phyloP scores from a whole-genome alignment of 345 rosid species.

The Eucalyptus sp. region DNA sequence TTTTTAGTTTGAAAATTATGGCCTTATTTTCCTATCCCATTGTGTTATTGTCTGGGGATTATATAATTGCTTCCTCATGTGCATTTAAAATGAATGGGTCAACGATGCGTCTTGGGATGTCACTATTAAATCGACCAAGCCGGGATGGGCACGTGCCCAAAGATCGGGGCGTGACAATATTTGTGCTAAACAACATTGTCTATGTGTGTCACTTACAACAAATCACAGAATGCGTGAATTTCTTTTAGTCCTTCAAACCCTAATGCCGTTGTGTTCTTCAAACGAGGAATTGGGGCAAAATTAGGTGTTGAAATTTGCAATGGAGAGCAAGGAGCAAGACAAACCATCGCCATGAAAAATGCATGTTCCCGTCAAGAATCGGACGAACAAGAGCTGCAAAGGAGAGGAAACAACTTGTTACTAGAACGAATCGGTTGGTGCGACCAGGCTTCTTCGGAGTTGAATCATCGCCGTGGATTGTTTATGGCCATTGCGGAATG shows the following conservation, averaged over 20 bases:
- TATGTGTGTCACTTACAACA: neutral
- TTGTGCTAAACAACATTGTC: neutral
- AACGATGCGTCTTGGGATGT: fast-evolving
- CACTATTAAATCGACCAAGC: no score
- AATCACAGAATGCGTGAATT: neutral
- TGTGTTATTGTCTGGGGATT: no score
- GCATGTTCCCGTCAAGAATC: neutral
- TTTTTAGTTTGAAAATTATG: no score
- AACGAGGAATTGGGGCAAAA: neutral
- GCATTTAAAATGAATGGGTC: no score
- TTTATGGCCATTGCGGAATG: neutral
- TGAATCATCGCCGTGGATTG: neutral
- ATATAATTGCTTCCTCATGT: fast-evolving
- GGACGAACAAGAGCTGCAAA: neutral
- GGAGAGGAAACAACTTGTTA: neutral
- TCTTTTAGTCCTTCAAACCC: neutral
- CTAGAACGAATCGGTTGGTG: neutral
- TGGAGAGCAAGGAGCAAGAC: neutral
- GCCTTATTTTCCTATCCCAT: no score
- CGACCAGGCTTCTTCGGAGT: neutral
- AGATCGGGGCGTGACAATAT: no score
- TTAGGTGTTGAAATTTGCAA: neutral
- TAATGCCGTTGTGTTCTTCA: neutral
- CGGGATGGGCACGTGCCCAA: no score
- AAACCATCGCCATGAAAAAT: neutral